Conservation (phyloP, 768 basidiomycete genomes). For the Multifurca ochricompacta region DNA sequence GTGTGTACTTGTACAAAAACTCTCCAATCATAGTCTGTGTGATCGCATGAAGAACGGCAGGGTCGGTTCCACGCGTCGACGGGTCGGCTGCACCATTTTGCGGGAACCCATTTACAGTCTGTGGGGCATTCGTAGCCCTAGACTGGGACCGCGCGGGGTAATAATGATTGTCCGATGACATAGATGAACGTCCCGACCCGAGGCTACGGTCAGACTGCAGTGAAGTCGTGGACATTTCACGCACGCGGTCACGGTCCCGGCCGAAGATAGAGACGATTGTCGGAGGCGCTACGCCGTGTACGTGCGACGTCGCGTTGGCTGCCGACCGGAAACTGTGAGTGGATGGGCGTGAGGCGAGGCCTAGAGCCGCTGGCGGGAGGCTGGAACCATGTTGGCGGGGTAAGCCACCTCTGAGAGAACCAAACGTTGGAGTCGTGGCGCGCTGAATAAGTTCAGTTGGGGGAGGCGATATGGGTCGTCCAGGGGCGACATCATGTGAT, state of each 20-base stretch:
- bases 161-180: slow-evolving; percentile 67
- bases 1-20: slow-evolving; percentile 96
- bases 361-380: slow-evolving; percentile 61
- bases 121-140: slow-evolving; percentile 29
- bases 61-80: slow-evolving; percentile 53
- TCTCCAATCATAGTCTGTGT: slow-evolving; percentile 99
- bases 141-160: slow-evolving; percentile 36
- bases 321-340: slow-evolving; percentile 80
- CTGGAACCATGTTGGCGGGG: slow-evolving; percentile 64
- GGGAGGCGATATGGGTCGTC: slow-evolving; percentile 87
- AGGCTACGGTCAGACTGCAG: slow-evolving; percentile 61
- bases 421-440: slow-evolving; percentile 80
- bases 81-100: slow-evolving; percentile 21
- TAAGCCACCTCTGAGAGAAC: slow-evolving; percentile 46
- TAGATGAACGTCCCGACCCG: slow-evolving; percentile 69
- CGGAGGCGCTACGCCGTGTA: slow-evolving; percentile 39
- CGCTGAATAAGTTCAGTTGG: slow-evolving; percentile 89
- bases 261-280: slow-evolving; percentile 35
- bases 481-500: slow-evolving; percentile 60
- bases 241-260: slow-evolving; percentile 42
- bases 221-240: slow-evolving; percentile 60
- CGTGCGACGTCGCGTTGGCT: slow-evolving; percentile 49
- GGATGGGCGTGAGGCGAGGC: slow-evolving; percentile 64
- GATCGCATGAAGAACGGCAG: slow-evolving; percentile 87
- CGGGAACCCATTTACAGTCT: slow-evolving; percentile 36